These are phyloP conservation scores for Hyaloraphidium curvatum DNA, from an alignment of 192 early-diverging fungal genomes.

Conservation along the genomic window DNA sequence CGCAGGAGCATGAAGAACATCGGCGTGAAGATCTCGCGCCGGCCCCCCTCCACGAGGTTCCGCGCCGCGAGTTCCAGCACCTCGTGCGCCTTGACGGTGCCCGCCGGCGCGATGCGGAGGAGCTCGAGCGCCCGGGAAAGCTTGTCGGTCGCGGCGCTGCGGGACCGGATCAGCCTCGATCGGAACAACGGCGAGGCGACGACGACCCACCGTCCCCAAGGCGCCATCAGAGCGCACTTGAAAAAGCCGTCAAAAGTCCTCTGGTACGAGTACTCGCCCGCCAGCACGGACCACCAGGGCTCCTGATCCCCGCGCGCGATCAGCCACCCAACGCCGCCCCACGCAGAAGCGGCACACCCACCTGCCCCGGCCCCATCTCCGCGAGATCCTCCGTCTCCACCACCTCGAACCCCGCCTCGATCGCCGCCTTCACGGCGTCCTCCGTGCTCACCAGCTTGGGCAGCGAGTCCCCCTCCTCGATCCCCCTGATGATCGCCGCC, in stretches of 20 bases:
- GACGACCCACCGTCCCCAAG: conserved; percentile 18
- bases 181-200: neutral
- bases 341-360: too few species aligned
- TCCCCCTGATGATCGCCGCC: conserved; percentile 49
- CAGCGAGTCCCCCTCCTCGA: conserved; percentile 85
- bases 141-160: conserved; percentile 53
- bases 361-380: too few species aligned
- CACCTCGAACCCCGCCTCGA: conserved; percentile 74
- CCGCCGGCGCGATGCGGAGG: conserved; percentile 63
- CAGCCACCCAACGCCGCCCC: too few species aligned
- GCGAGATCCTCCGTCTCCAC: conserved; percentile 26
- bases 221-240: conserved; percentile 18
- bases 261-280: conserved; percentile 27
- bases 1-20: too few species aligned
- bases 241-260: conserved; percentile 10
- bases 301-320: conserved; percentile 32
- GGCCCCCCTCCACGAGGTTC: conserved; percentile 59
- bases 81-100: conserved; percentile 63
- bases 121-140: conserved; percentile 61
- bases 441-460: conserved; percentile 59
- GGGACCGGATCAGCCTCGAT: conserved; percentile 8
- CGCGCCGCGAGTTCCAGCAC: conserved; percentile 66
- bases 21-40: conserved; percentile 67
- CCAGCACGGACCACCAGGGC: conserved; percentile 69
- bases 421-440: conserved; percentile 57